A percentile compares a stretch with the other conserved stretches of the same genome.
Evolutionary conservation across 2,329 filamentous ascomycete species (phyloP).

Genomic region (Rutstroemia sp.): DNA sequence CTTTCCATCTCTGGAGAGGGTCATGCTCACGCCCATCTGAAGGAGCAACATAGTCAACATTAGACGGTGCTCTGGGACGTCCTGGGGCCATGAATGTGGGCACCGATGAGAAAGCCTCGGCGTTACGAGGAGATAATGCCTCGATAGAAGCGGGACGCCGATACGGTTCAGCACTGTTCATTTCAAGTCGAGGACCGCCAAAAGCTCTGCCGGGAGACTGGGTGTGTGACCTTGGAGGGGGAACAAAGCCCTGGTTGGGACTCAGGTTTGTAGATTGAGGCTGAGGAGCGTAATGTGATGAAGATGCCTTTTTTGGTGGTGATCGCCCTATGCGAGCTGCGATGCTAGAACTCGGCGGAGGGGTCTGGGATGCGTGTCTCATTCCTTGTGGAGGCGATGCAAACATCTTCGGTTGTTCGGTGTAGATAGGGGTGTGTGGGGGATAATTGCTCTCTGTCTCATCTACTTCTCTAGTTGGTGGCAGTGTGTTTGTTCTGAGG

Average conservation of each 20-base stretch:
- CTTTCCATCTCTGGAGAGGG: constrained; percentile 82
- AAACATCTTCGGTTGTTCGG: constrained; percentile 19
- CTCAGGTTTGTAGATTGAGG: constrained; percentile 22
- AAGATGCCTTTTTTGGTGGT: constrained; percentile 46
- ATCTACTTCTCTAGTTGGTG: constrained; percentile 55
- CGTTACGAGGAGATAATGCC: constrained; percentile 21
- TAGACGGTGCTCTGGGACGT: constrained; percentile 45
- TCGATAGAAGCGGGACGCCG: constrained; percentile 45
- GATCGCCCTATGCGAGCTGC: constrained; percentile 41
- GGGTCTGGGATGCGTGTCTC: constrained; percentile 37
- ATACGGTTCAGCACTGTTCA: constrained; percentile 32
- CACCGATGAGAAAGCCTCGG: constrained; percentile 7
- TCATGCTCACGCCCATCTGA: constrained; percentile 65
- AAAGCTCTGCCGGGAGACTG: constrained; percentile 52
- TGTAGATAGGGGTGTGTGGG: constrained; percentile 19
- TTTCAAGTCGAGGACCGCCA: constrained; percentile 37
- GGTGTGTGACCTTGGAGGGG: constrained; percentile 53
- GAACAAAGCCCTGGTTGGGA: constrained; percentile 34
- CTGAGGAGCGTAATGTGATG: constrained; percentile 44
- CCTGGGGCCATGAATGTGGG: constrained; percentile 15
- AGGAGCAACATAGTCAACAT: constrained; percentile 51
- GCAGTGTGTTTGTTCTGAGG: constrained; percentile 43
- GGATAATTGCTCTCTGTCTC: constrained; percentile 41
- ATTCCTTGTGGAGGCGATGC: constrained; percentile 26
- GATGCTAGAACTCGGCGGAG: constrained; percentile 38